Evolutionary conservation across 78 protist genomes (phyloP).

Genomic region (Dictyostelium capitatum): DNA sequence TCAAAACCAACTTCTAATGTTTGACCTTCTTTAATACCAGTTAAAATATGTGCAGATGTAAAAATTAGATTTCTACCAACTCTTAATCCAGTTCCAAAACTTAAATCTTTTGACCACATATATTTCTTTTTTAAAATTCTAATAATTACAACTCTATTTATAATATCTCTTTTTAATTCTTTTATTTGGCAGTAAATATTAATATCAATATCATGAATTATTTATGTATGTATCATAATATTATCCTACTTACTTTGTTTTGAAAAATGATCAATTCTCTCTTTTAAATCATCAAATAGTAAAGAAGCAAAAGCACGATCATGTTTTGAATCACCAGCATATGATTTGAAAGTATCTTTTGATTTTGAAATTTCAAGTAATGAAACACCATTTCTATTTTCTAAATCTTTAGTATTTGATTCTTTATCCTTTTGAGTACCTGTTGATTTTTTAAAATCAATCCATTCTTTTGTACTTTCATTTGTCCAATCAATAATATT

Average conservation of each 20-base stretch:
- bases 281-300: slow-evolving; percentile 4
- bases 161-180: slow-evolving; percentile 9
- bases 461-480: neutral
- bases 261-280: neutral
- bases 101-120: neutral
- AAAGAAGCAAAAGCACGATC: slow-evolving; percentile 3
- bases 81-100: slow-evolving; percentile 4
- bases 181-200: too few species aligned
- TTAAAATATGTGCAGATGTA: neutral
- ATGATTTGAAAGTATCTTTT: slow-evolving; percentile 3
- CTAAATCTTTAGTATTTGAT: neutral
- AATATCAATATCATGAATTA: too few species aligned
- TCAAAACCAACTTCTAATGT: neutral
- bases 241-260: slow-evolving; percentile 10
- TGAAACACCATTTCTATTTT: slow-evolving; percentile 5
- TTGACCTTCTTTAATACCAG: neutral
- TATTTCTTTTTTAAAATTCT: slow-evolving; percentile 18
- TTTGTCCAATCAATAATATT: neutral
- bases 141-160: slow-evolving; percentile 8
- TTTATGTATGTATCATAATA: too few species aligned
- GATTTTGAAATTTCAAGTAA: slow-evolving; percentile 1
- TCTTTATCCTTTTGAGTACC: neutral
- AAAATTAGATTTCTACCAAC: neutral
- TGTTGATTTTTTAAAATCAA: neutral
- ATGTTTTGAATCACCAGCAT: neutral